These are phyloP conservation scores for Cryptosporidium canis DNA, from an alignment of 169 alveolate genomes.

Conservation along the genomic window DNA sequence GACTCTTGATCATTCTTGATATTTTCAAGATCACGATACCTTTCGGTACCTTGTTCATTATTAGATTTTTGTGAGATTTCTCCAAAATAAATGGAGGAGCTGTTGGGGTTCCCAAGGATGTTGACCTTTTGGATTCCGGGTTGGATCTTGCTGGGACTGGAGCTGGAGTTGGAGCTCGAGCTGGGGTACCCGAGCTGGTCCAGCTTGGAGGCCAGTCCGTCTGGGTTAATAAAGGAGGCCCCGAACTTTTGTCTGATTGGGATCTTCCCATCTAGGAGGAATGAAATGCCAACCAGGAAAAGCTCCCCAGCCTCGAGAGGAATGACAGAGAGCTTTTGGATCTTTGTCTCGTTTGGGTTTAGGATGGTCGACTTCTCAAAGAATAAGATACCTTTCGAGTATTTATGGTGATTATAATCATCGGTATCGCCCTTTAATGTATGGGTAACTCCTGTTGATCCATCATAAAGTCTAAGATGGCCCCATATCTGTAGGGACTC, in stretches of 20 bases:
- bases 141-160: neutral
- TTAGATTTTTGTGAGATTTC: neutral
- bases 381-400: neutral
- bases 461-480: slow-evolving; percentile 43
- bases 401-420: neutral
- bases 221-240: slow-evolving; percentile 1
- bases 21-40: neutral
- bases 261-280: slow-evolving; percentile 54
- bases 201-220: neutral
- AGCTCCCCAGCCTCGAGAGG: slow-evolving; percentile 60
- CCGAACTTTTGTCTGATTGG: slow-evolving; percentile 51
- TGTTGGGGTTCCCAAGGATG: neutral
- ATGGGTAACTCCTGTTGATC: slow-evolving; percentile 2
- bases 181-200: neutral
- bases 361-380: slow-evolving; percentile 15
- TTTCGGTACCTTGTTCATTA: neutral
- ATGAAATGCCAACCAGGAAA: slow-evolving; percentile 51
- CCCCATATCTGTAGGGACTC: slow-evolving; percentile 67
- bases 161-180: neutral
- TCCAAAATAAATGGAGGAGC: neutral
- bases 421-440: neutral
- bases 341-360: slow-evolving; percentile 22
- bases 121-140: slow-evolving; percentile 32
- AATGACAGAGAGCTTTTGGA: slow-evolving; percentile 23
- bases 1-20: neutral